Evolutionary conservation across 1,284 basidiomycete species (phyloP), one percentile per base, ranked within the genome.

Genomic region (Ustanciosporium gigantosporum): DNA sequence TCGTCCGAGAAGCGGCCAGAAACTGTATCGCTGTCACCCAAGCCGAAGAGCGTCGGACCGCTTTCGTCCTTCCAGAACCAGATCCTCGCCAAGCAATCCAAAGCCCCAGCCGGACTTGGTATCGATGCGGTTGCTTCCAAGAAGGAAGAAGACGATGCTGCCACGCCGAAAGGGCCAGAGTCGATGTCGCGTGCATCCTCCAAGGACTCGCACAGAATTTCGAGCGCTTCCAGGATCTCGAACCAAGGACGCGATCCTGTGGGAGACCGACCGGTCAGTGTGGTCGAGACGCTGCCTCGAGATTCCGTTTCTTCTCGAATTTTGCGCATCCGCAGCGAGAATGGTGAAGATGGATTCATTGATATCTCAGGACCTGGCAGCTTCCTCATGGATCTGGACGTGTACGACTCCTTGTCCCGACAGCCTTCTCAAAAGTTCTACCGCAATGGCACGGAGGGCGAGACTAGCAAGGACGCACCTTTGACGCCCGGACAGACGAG

Each of bases 321-420:
- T 6, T 38, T 24, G 36, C 20, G 23, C 14, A 9, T 8, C 4
- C 3, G 17, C 21, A 22, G 19, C 19, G 21, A 25, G n/a, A 19
- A 31, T 20, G 38, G 14, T 11, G 16, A 29, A 19, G 11, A 11
- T 23, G 21, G 20, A 21, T 5, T 15, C 11, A 17, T 35, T n/a
- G 38, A 40, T 4, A 8, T 16, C 6, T 29, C 21, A 22, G 20
- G 8, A 6, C 14, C 19, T 22, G 48, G 45, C 29, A 64, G 60
- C 41, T 64, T 64, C 50, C 53, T 64, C 5, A 58, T 50, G 47
- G 61, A 65, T n/a, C 45, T 65, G 21, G 61, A 65, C 19, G 61
- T 59, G 5, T 65, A 55, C 38, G 61, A 65, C 25, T 44, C 61
- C n/a, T 31, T 65, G 15, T 65, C 51, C 2, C 55, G 46, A 4